Evolutionary conservation across 1,139 yeast genomes (phyloP), one percentile per base, ranked within the genome.

Genomic region (Candida tropicalis): DNA sequence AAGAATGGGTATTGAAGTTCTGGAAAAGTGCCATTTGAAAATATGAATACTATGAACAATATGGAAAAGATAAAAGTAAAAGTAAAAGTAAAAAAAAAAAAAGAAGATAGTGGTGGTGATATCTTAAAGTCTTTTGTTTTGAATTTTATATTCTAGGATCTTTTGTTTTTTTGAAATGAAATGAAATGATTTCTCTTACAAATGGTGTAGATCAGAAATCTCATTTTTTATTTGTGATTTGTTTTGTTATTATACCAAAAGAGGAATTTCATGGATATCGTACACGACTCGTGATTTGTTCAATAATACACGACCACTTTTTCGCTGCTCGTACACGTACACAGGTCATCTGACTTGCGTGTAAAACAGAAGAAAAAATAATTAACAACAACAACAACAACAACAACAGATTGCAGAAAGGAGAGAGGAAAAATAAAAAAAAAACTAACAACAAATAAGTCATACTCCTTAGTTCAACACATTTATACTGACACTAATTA

Each of bases 1-100:
- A 70, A 10, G 81, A 69, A 50, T 78, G 83, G 2, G 81, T 73
- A 56, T 78, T 79, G 62, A 79, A 75, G 56, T 76, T 80, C 53
- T 77, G 84, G 55, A 81, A 77, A 52, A 79, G 77, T 5, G 84
- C 73, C 75, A 69, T 68, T 38, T 24, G 22, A n/a, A 7, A 31
- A 48, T 6, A 24, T 10, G 7, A 12, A 27, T 18, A n/a, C 6
- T 5, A 20, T 4, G 16, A 8, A 1, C 6, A 27, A 20, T 25
- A 10, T 11, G n/a, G n/a, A n/a, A 31, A 11, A 26, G 9, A 12
- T n/a, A n/a, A 26, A n/a, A 11, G n/a, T 4, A 26, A 26, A 26
- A 26, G 15, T 4, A 31, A 31, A 31, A 17, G 35, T 24, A 33
- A 33, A 9, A 12, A 12, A 26, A 13, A 12, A 20, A 36, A 20